Percentiles rank a stretch among this genome's conserved stretches.
Evolutionary conservation across 441 rosid species (phyloP).

Genomic region (Jatropha podagrica): DNA sequence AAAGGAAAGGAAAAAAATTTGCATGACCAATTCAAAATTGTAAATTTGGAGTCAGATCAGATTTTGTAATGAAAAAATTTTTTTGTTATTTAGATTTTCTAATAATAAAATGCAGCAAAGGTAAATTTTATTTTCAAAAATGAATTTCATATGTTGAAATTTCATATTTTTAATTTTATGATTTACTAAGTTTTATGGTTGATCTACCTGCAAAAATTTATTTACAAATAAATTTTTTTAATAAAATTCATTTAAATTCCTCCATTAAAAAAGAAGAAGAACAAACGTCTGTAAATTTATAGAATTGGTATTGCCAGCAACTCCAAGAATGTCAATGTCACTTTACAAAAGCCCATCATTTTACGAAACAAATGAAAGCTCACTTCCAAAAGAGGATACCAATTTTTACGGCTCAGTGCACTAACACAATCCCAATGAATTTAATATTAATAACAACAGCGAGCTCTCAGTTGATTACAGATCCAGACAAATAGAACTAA

Average conservation of each 20-base stretch:
- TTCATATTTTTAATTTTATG: too few relatives aligned
- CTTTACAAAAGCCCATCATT: conserved; percentile 8
- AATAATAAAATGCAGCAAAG: too few relatives aligned
- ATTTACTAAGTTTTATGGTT: neutral
- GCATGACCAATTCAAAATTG: too few relatives aligned
- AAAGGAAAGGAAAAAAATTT: too few relatives aligned
- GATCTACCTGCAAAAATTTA: neutral
- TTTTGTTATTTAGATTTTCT: too few relatives aligned
- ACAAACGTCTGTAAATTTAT: neutral
- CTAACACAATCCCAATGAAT: conserved; percentile 23
- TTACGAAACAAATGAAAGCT: conserved; percentile 1
- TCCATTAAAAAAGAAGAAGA: neutral
- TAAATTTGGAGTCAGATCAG: too few relatives aligned
- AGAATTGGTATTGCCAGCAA: neutral
- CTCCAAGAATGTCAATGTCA: neutral
- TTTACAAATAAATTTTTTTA: neutral
- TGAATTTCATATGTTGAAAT: too few relatives aligned
- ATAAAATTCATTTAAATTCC: neutral
- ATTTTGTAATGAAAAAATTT: too few relatives aligned
- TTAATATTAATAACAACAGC: conserved; percentile 19
- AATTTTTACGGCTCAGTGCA: conserved; percentile 14
- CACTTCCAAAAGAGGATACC: neutral
- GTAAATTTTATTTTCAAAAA: too few relatives aligned
- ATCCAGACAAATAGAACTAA: conserved; percentile 31
- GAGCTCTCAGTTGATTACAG: conserved; percentile 23